These are phyloP conservation scores for Fonsecaea pedrosoi DNA, from an alignment of 2,329 filamentous ascomycete species.

Conservation along the genomic window DNA sequence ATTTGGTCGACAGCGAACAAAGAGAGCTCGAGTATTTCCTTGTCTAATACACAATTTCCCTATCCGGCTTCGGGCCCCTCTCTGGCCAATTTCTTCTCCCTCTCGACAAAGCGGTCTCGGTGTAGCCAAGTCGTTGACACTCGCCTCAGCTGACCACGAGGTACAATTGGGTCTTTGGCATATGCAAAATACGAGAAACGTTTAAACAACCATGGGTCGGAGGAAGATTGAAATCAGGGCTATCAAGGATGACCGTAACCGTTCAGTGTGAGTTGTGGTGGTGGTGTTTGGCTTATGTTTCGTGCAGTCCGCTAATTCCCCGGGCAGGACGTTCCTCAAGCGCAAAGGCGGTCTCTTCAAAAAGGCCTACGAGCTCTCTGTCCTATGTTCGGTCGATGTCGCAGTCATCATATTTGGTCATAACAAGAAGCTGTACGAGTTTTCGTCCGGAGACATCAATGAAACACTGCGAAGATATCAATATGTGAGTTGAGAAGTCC, in stretches of 20 bases:
- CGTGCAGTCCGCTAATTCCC: constrained; percentile 16
- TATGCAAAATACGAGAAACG: constrained; percentile 23
- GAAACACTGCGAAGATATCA: constrained; percentile 87
- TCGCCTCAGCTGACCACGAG: not conserved
- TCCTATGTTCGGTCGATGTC: constrained; percentile 97
- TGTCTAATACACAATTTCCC: constrained; percentile 10
- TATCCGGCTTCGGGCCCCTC: constrained; percentile 8
- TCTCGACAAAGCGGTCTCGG: constrained; percentile 5
- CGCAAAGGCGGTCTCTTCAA: constrained; percentile 99
- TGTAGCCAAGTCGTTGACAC: constrained; percentile 7
- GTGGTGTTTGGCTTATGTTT: not conserved
- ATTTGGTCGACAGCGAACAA: constrained; percentile 2
- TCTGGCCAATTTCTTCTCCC: constrained; percentile 5
- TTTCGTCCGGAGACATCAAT: constrained; percentile 91
- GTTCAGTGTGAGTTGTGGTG: constrained; percentile 79
- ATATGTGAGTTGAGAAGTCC: constrained; percentile 70
- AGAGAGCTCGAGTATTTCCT: constrained; percentile 17
- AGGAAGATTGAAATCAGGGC: constrained; percentile 99
- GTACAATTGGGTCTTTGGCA: constrained; percentile 6
- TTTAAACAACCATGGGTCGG: constrained; percentile 74
- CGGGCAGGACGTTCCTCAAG: constrained; percentile 87
- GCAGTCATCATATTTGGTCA: constrained; percentile 98
- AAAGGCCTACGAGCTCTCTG: constrained; percentile 97
- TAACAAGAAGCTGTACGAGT: constrained; percentile 99
- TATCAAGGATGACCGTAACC: constrained; percentile 97